Percentiles rank a stretch among this genome's conserved stretches.
Conservation (phyloP, 768 basidiomycete species). For the Pulveroboletus frians region DNA sequence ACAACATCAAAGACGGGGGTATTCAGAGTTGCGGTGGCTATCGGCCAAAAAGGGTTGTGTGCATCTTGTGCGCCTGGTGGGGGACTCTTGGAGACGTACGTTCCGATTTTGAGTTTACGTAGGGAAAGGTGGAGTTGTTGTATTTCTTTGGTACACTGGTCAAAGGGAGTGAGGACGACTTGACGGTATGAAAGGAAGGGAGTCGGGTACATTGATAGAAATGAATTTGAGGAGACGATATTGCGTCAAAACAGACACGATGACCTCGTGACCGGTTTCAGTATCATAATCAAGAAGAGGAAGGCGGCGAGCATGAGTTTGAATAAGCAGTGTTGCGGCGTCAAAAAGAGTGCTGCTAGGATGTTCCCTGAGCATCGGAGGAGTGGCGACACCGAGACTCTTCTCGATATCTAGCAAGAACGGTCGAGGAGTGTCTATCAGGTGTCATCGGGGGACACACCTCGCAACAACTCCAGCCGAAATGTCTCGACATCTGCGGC, state of each 20-base stretch:
- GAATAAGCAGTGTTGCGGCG: slow-evolving; percentile 83
- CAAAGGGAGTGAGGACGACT: slow-evolving; percentile 8
- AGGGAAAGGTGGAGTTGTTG: slow-evolving; percentile 74
- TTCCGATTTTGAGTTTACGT: slow-evolving; percentile 87
- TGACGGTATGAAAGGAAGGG: neutral
- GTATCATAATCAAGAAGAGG: slow-evolving; percentile 91
- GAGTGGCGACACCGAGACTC: slow-evolving; percentile 84
- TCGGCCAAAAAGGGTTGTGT: slow-evolving; percentile 77
- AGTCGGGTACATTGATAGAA: slow-evolving; percentile 77
- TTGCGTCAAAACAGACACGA: slow-evolving; percentile 94
- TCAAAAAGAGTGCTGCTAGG: slow-evolving; percentile 86
- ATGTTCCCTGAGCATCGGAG: slow-evolving; percentile 84
- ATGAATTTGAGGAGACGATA: slow-evolving; percentile 98
- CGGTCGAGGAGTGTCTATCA: slow-evolving; percentile 5
- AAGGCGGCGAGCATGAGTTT: slow-evolving; percentile 91
- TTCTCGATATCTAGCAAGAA: slow-evolving; percentile 78
- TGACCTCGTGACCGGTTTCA: slow-evolving; percentile 92
- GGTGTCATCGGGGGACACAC: slow-evolving; percentile 39
- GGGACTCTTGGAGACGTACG: slow-evolving; percentile 65
- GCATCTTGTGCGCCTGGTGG: slow-evolving; percentile 44
- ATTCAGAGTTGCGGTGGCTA: slow-evolving; percentile 84
- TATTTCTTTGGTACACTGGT: slow-evolving; percentile 81
- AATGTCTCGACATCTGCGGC: slow-evolving; percentile 90
- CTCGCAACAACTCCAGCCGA: slow-evolving; percentile 81
- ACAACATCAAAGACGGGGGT: slow-evolving; percentile 98